Base-by-base conservation (phyloP, 1,284 basidiomycete species). In the Pisolithus thermaeus region DNA sequence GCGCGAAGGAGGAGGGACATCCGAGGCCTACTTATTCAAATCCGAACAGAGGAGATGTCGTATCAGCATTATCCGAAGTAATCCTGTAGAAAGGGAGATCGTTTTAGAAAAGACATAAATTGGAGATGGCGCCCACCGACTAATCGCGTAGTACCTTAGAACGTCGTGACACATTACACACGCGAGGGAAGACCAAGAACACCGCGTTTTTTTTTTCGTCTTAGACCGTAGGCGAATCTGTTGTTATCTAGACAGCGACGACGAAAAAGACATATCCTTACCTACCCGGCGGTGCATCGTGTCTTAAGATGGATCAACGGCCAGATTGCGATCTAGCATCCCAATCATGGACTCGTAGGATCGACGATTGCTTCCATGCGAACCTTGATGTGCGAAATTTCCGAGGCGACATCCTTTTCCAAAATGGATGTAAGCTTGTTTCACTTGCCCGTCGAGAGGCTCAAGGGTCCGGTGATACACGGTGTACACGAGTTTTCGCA, bases 131-230 rank as follows among this genome's bases (percentile, higher is more conserved):
- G 51, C 58, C 56, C 56, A 64, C 59, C 61, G 55, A 55, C 53
- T 56, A 46, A 55, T 66, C 63, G 65, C 63, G 18, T 30, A 63
- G 62, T 61, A 30, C 54, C 52, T 62, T 56, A 27, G 58, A 48
- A 45, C 47, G 60, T 64, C 62, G 69, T 64, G 57, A 65, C 58
- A 67, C 65, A 58, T 59, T 57, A 47, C 61, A 60, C 64, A 61
- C 63, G 62, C 55, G 66, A 52, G 45, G 52, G 52, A 51, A 47
- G 52, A 46, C 56, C 65, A 60, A 58, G 49, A 67, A 58, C 64
- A 68, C 64, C 64, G 55, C 45, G 54, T 58, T 46, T 32, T 57
- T n/a, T n/a, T 49, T 57, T 43, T 47, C 42, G 56, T 53, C 46
- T 52, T 59, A 59, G 63, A 27, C 25, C 25, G 7, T 52, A 55